Conservation (phyloP, 75 land plant species). For the Pinus tabuliformis region DNA sequence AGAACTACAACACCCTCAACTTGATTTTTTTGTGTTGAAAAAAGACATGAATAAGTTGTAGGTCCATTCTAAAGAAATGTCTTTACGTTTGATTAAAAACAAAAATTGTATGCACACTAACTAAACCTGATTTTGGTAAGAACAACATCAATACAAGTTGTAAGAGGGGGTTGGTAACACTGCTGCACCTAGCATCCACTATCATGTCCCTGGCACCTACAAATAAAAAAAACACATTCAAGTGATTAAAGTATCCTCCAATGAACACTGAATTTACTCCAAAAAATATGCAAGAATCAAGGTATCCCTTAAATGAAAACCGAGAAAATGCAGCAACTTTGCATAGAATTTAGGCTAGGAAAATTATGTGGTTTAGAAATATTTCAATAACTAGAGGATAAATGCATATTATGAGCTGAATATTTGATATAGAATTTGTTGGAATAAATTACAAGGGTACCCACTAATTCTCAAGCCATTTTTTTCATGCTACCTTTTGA, state of each 20-base stretch:
- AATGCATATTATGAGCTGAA: neutral
- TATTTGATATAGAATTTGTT: neutral
- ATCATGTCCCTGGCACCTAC: slow-evolving; percentile 84
- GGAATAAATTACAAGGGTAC: neutral
- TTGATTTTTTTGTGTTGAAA: slow-evolving; percentile 48
- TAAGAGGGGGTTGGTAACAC: slow-evolving; percentile 65
- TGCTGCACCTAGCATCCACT: slow-evolving; percentile 87
- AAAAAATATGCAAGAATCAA: neutral
- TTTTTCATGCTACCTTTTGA: neutral
- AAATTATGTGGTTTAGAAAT: neutral
- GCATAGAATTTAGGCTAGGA: neutral
- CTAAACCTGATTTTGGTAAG: slow-evolving; percentile 80
- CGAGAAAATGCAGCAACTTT: too few species aligned
- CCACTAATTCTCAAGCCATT: neutral
- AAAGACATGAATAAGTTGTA: neutral
- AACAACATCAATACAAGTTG: slow-evolving; percentile 65
- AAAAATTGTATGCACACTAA: neutral
- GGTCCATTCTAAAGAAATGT: neutral
- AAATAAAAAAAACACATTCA: neutral
- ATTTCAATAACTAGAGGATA: neutral
- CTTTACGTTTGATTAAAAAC: neutral
- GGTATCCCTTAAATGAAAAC: neutral
- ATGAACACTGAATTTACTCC: neutral
- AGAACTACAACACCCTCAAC: slow-evolving; percentile 62
- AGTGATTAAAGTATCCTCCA: too few species aligned